Evolutionary conservation across 1,284 basidiomycete species (phyloP), one percentile per base, ranked within the genome.

Genomic region (Neonothopanus nambi): DNA sequence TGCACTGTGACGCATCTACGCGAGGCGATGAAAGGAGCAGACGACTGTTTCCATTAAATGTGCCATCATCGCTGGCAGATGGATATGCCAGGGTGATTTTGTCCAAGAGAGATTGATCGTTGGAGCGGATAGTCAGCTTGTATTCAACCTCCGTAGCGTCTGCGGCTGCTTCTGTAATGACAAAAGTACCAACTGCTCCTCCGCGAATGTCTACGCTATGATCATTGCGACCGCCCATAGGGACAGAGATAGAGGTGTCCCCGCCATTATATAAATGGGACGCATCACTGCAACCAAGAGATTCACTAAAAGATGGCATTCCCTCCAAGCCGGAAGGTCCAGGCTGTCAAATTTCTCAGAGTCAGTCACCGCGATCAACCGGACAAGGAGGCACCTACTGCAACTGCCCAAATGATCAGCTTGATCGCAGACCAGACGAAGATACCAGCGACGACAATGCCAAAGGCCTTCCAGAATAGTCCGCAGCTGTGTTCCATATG

Each of bases 391-490:
- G 17, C 44, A 66, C 75, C 51, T 57, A 81, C 81, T 44, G 71
- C 74, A 9, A 74, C 61, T 18, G 74, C 73, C 80, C 81, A 84
- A 33, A 68, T 61, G 38, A 74, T 61, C 13, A 81, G 65, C 56
- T 71, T 79, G 61, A 77, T 65, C 2, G 67, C 65, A 54, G 74
- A 72, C 70, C 76, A 82, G 12, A 75, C 54, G 4, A 72, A 55
- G 46, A 76, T 68, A 7, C 78, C 58, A 15, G 67, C 63, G 24
- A 72, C 55, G 9, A 82, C 77, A 41, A 82, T 76, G 17, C 75
- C 80, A 51, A 82, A 69, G 0, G 78, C 77, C 61, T 81, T 83
- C 74, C 77, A 83, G 64, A 82, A 76, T 9, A 81, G 63, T 21
- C 69, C 70, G 57, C 78, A 81, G 57, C 80, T 83, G 56, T 3